A percentile compares a stretch with the other conserved stretches of the same genome.
These are phyloP conservation scores for Xylariaceae sp. DNA, from an alignment of 2,329 filamentous ascomycete species.

Conservation along the genomic window DNA sequence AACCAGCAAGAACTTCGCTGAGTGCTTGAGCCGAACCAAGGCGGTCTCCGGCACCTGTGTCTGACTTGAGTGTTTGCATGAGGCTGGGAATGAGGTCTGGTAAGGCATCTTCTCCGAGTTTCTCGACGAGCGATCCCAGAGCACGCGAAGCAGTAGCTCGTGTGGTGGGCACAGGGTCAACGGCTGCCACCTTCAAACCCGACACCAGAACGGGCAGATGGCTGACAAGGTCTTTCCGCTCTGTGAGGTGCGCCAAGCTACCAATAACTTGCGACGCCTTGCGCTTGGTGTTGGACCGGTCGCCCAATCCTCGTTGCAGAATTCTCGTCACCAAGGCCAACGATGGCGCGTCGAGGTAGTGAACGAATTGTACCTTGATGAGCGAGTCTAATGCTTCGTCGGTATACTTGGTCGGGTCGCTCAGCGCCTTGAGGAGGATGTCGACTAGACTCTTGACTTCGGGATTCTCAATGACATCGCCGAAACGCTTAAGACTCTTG, in stretches of 20 bases:
- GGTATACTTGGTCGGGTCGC: slow-evolving; percentile 94
- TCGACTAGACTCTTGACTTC: slow-evolving; percentile 91
- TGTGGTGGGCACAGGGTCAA: slow-evolving; percentile 94
- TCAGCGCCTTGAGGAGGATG: slow-evolving; percentile 90
- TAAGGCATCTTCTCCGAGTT: slow-evolving; percentile 91
- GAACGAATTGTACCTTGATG: slow-evolving; percentile 97
- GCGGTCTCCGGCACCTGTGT: slow-evolving; percentile 92
- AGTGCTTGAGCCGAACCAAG: slow-evolving; percentile 94
- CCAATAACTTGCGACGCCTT: slow-evolving; percentile 98
- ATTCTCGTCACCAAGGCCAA: slow-evolving; percentile 93
- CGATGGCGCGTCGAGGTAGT: slow-evolving; percentile 96
- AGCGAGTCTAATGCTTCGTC: slow-evolving; percentile 89
- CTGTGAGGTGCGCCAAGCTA: slow-evolving; percentile 92
- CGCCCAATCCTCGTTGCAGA: slow-evolving; percentile 82
- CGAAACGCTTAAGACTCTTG: slow-evolving; percentile 92
- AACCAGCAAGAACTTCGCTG: slow-evolving; percentile 88
- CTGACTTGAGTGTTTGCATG: slow-evolving; percentile 96
- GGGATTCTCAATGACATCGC: slow-evolving; percentile 96
- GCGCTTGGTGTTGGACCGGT: slow-evolving; percentile 89
- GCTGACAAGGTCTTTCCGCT: slow-evolving; percentile 85
- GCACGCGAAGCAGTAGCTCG: slow-evolving; percentile 94
- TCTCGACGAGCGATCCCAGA: slow-evolving; percentile 93
- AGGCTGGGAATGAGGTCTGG: slow-evolving; percentile 96
- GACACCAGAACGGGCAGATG: slow-evolving; percentile 90
- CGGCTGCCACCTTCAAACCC: slow-evolving; percentile 79